phyloP scores from a whole-genome alignment of 2,329 filamentous ascomycete genomes.

The Colletotrichum salicis region DNA sequence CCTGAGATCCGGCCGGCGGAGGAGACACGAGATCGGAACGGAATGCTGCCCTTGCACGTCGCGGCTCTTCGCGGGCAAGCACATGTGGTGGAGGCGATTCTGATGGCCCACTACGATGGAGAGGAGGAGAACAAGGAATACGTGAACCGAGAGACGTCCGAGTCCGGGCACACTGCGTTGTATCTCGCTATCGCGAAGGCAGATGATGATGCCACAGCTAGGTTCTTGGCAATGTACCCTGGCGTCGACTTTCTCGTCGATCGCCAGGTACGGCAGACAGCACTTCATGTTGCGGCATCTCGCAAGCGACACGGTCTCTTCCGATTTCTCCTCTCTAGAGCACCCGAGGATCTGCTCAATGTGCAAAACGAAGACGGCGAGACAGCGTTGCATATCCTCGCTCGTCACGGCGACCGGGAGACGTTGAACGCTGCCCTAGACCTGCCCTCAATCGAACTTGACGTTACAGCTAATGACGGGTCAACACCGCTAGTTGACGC shows the following conservation, averaged over 20 bases:
- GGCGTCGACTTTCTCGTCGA: not conserved
- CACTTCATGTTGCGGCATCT: not conserved
- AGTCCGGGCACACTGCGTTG: not conserved
- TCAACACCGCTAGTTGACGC: not conserved
- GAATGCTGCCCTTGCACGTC: not conserved
- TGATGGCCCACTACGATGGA: not conserved
- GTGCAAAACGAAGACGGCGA: not conserved
- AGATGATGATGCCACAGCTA: not conserved
- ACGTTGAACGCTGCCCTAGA: not conserved
- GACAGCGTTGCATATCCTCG: not conserved
- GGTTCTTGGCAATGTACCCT: not conserved
- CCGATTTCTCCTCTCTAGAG: not conserved
- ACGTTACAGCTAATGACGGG: not conserved
- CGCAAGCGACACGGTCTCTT: not conserved
- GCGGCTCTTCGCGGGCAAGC: not conserved
- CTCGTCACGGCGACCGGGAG: not conserved
- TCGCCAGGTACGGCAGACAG: not conserved
- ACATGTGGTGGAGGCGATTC: not conserved
- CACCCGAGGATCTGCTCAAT: not conserved
- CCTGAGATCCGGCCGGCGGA: not conserved
- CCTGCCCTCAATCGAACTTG: not conserved
- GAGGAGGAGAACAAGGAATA: not conserved
- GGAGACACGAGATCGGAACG: not conserved
- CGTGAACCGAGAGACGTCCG: not conserved
- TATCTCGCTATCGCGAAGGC: not conserved